Evolutionary conservation across 768 basidiomycete species (phyloP), one percentile per base, ranked within the genome.

Genomic region (Lactarius sp.): DNA sequence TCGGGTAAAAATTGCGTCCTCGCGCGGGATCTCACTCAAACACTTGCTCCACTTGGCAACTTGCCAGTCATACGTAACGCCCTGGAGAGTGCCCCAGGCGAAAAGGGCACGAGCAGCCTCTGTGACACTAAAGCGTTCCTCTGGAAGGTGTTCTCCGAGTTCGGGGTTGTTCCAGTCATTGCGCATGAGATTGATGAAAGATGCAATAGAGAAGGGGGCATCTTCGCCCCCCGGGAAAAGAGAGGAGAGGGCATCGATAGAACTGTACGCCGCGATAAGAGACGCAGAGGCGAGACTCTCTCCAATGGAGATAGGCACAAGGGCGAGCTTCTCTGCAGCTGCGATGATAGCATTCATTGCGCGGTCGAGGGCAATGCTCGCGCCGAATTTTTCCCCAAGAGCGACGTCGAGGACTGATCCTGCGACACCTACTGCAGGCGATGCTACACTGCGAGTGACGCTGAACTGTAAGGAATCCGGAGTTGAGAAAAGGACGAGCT

Each of bases 61-160:
- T 67, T 90, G 87, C 81, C 86, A 90, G 68, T 90, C 85, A 69
- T 86, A 84, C 0, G 92, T 94, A 49, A 90, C 85, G 39, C 87
- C 85, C 69, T 93, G 92, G 47, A 94, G 75, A 0, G 88, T 83
- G 6, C 86, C 86, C 89, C 90, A 93, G 0, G 85, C 89, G 7
- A 90, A 80, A 22, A 94, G 80, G 0, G 88, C 90, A 60, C 82
- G 79, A 20, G 83, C 83, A 14, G 90, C 80, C 62, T 88, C 83
- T 0, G 81, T 82, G 47, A 90, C 76, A 8, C 86, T 83, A 67
- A 83, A 88, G 49, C 80, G 80, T 64, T 80, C 82, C 68, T 78
- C 79, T 0, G 88, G 88, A 27, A 84, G 77, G 22, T 77, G 77
- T 13, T 81, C 79, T 33, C 80, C 81, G 14, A 77, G 75, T 7